Base-by-base conservation (phyloP, 2,329 filamentous ascomycete genomes). In the Dothideomycetes sp. region DNA sequence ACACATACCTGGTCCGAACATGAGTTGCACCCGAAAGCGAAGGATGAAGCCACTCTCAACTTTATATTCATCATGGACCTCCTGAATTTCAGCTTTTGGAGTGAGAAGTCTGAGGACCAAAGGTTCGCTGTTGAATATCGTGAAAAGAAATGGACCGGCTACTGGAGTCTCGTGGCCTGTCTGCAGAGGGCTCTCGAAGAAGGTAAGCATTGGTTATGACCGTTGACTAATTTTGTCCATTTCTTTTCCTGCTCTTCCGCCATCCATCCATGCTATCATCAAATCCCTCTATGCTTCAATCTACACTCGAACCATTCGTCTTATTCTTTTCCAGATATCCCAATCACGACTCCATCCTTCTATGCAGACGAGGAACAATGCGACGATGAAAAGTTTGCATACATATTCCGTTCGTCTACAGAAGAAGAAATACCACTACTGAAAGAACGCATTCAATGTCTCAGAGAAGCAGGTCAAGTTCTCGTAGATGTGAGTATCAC, bases 31-130 rank as follows among this genome's bases (percentile, higher is more conserved):
- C 91, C 91, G 1, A 83, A 88, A 59, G 54, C 74, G 29, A 86
- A 86, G 55, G 80, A 93, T 56, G 83, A 85, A 54, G 72, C 64
- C 36, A 88, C 86, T 0, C 29, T 47, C 16, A 81, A 84, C 48
- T 96, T 98, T 58, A 89, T 98, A 53, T 96, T 98, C 59, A 86
- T 84, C 15, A 94, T 98, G 86, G 91, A 98, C 59, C 62, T 98
- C 19, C 67, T 98, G 36, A 98, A 98, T 59, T 98, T 96, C 58
- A 59, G 82, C 16, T 98, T 98, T 61, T 98, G 91, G 91, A 93
- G 85, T 11, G 80, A 84, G 38, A 63, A 70, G 45, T 54, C 61
- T 3, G 79, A 83, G 9, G 71, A 78, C 4, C 78, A 89, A 52
- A 73, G 86, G 9, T 98, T 89, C 60, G 74, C 82, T 8, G 74